Evolutionary conservation across 2,329 filamentous ascomycete species (phyloP), one percentile per base, ranked within the genome.

Genomic region (Hymenoscyphus repandus): DNA sequence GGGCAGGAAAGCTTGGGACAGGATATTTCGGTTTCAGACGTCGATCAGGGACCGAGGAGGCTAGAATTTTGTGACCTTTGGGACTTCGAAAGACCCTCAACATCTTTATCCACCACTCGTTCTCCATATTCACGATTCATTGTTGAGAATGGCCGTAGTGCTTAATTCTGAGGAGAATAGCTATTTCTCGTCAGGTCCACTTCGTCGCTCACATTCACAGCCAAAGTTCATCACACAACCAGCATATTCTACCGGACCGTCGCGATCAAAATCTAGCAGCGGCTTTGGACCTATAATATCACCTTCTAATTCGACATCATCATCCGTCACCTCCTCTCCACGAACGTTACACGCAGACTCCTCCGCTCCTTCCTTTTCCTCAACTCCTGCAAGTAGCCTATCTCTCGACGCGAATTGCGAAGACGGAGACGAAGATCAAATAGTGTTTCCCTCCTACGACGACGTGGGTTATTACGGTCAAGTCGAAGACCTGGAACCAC

Each of bases 321-420:
- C 78, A 2, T 81, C 80, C 2, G 68, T 72, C 2, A 72, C 77
- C n/a, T 80, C 79, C 0, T 82, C 80, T 31, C 79, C 80, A 22
- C 72, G 72, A 47, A 74, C 74, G 12, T 55, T 74, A 33, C 74
- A 75, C 49, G 70, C 70, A 49, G 78, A 80, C 55, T 79, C 70
- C 65, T 42, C 70, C 18, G 71, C 76, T 63, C 74, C 76, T 4
- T 84, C 82, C 1, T 79, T 76, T 63, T 73, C 75, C 20, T 85
- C 83, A 2, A 86, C 82, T 2, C 78, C 82, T 4, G 76, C 78
- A 15, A 83, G 80, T 60, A 85, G 78, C 58, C 68, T 66, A 78
- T 84, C 27, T 77, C 90, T 41, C 78, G 90, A 58, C 90, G 96
- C 96, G 70, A 96, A 96, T 66, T 79, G 96, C 42, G 88, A 97